Evolutionary conservation across 768 basidiomycete species (phyloP).

Genomic region (Xerocomellus amylosporus): DNA sequence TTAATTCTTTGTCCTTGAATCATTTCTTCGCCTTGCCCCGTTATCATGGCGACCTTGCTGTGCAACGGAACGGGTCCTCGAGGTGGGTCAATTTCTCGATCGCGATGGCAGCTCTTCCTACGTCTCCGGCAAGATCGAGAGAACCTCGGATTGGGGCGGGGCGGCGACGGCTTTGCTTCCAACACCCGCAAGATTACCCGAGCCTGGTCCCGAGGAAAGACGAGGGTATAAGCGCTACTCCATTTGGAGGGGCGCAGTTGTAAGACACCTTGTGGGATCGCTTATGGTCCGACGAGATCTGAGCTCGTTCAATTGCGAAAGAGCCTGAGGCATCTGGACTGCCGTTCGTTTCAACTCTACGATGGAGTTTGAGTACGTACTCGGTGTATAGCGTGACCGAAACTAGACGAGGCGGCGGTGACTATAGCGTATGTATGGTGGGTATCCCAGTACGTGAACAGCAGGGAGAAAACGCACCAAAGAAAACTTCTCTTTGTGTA

Average conservation of each 20-base stretch:
- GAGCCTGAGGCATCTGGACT: neutral
- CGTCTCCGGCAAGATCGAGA: constrained; percentile 14
- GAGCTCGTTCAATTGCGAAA: neutral
- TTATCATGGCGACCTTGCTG: neutral
- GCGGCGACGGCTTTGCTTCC: constrained; percentile 41
- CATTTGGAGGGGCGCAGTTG: neutral
- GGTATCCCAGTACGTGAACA: neutral
- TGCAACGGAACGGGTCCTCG: neutral
- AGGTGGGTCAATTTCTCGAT: neutral
- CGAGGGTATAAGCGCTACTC: neutral
- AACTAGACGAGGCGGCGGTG: constrained; percentile 39
- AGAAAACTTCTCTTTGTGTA: neutral
- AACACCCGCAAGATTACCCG: neutral
- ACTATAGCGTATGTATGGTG: neutral
- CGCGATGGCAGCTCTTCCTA: neutral
- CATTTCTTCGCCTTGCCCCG: neutral
- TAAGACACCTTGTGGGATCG: neutral
- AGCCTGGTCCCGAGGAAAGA: no score
- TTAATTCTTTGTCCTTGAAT: neutral
- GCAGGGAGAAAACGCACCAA: neutral
- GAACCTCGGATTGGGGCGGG: constrained; percentile 33
- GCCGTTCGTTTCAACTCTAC: neutral
- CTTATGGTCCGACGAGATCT: neutral
- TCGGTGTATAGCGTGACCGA: constrained; percentile 34
- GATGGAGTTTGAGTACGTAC: constrained; percentile 20